Conservation (phyloP, 2,329 filamentous ascomycete genomes). For the Sclerotiophoma versabilis region DNA sequence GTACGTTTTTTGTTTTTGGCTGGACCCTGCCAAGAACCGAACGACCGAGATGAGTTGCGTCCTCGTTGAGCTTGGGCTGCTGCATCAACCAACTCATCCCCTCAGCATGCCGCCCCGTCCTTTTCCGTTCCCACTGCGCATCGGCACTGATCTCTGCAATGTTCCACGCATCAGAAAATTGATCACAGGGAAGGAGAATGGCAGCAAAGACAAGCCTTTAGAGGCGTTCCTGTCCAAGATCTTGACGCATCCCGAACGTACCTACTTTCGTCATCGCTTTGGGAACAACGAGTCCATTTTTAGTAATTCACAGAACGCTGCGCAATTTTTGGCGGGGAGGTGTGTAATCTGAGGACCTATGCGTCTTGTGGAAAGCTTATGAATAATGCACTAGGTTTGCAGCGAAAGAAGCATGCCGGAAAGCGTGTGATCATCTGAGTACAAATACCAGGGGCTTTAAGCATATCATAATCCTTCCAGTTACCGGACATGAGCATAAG, state of each 20-base stretch:
- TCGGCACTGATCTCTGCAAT: constrained; percentile 82
- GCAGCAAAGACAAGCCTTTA: constrained; percentile 16
- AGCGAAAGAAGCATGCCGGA: constrained; percentile 60
- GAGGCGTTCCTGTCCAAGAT: constrained; percentile 32
- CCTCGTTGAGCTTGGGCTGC: background rate
- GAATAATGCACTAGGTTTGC: constrained; percentile 51
- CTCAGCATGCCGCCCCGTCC: constrained; percentile 53
- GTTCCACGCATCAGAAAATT: constrained; percentile 70
- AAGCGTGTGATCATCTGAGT: constrained; percentile 48
- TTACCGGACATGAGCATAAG: constrained; percentile 1
- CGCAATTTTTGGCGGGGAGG: constrained; percentile 47
- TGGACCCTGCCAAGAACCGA: constrained; percentile 3
- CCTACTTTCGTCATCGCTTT: constrained; percentile 43
- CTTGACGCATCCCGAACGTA: constrained; percentile 42
- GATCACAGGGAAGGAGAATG: constrained; percentile 48
- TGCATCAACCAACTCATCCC: background rate
- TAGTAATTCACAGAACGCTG: constrained; percentile 25
- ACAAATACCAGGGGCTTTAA: constrained; percentile 35
- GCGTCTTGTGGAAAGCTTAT: background rate
- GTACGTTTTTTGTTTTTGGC: background rate
- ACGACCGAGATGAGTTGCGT: background rate
- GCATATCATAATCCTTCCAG: constrained; percentile 51
- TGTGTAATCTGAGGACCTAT: constrained; percentile 16
- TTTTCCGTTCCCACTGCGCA: constrained; percentile 70
- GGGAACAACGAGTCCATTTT: constrained; percentile 13